Conservation (phyloP, 148 eudicot genomes). For the Heliamphora exappendiculata region DNA sequence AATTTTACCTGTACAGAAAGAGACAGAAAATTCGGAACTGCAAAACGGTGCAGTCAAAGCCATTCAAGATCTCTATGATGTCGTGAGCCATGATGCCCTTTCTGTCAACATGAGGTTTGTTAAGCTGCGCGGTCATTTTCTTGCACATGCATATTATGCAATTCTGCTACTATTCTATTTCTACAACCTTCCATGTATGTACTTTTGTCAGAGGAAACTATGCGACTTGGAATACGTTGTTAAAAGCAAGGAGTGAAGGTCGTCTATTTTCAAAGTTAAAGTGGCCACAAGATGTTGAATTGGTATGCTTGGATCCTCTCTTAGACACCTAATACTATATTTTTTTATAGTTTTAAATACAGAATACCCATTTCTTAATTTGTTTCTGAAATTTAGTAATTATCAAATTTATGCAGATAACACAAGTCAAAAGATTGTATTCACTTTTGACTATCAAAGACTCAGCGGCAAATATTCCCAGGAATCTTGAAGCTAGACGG, state of each 20-base stretch:
- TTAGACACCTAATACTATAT: not conserved
- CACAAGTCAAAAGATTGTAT: conserved; percentile 67
- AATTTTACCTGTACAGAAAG: conserved; percentile 46
- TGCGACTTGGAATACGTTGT: conserved; percentile 60
- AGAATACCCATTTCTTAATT: not conserved
- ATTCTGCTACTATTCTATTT: not conserved
- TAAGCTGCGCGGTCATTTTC: not conserved
- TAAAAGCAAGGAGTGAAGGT: conserved; percentile 80
- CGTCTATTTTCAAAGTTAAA: conserved; percentile 67
- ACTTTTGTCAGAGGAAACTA: conserved; percentile 45
- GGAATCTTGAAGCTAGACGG: conserved; percentile 84
- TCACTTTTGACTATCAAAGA: conserved; percentile 84
- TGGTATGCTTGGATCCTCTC: conserved; percentile 37
- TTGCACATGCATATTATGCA: not conserved
- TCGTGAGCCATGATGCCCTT: conserved; percentile 64
- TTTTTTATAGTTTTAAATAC: not conserved
- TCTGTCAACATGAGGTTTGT: conserved; percentile 71
- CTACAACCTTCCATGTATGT: not conserved
- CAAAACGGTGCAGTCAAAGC: conserved; percentile 89
- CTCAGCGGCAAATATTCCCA: conserved; percentile 80
- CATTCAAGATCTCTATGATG: conserved; percentile 92
- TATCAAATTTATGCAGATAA: conserved; percentile 40
- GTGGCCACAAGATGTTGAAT: conserved; percentile 80
- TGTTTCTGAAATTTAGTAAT: conserved; percentile 3
- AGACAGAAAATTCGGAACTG: conserved; percentile 56